Evolutionary conservation across 169 alveolate species (phyloP).

Genomic region (Cryptosporidium ubiquitum): DNA sequence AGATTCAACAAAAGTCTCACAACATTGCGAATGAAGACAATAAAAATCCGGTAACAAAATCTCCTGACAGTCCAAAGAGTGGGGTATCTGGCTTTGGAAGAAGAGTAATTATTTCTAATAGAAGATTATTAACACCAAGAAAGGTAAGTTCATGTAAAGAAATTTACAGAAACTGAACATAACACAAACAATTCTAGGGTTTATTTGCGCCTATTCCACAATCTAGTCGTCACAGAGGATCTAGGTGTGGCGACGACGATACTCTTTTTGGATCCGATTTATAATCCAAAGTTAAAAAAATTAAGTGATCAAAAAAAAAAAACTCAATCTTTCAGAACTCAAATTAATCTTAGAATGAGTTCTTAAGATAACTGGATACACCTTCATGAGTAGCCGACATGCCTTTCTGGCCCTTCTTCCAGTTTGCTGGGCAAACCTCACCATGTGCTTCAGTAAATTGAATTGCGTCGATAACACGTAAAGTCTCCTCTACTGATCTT

Average conservation of each 20-base stretch:
- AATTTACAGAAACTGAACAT: neutral
- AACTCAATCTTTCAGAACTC: neutral
- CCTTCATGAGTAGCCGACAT: slow-evolving; percentile 95
- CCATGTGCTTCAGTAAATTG: slow-evolving; percentile 96
- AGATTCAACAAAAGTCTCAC: neutral
- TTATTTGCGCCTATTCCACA: slow-evolving; percentile 50
- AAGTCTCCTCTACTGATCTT: slow-evolving; percentile 95
- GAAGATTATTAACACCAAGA: slow-evolving; percentile 64
- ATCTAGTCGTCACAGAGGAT: slow-evolving; percentile 33
- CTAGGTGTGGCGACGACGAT: slow-evolving; percentile 58
- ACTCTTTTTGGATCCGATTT: slow-evolving; percentile 65
- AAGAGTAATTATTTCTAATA: slow-evolving; percentile 26
- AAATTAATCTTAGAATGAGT: slow-evolving; percentile 4
- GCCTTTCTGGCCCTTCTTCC: slow-evolving; percentile 96
- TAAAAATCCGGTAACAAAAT: neutral
- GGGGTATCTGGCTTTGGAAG: slow-evolving; percentile 23
- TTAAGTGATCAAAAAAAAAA: neutral
- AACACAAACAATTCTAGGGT: neutral
- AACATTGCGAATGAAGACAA: neutral
- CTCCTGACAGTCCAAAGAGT: slow-evolving; percentile 25
- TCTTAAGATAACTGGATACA: slow-evolving; percentile 83
- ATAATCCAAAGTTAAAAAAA: neutral
- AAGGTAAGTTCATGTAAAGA: slow-evolving; percentile 37
- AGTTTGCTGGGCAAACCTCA: slow-evolving; percentile 99
- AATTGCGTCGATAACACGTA: slow-evolving; percentile 96